A percentile compares a stretch with the other conserved stretches of the same genome.
Evolutionary conservation across 108 stramenopile genomes (phyloP).

Genomic region (Discostella stelligeroides): DNA sequence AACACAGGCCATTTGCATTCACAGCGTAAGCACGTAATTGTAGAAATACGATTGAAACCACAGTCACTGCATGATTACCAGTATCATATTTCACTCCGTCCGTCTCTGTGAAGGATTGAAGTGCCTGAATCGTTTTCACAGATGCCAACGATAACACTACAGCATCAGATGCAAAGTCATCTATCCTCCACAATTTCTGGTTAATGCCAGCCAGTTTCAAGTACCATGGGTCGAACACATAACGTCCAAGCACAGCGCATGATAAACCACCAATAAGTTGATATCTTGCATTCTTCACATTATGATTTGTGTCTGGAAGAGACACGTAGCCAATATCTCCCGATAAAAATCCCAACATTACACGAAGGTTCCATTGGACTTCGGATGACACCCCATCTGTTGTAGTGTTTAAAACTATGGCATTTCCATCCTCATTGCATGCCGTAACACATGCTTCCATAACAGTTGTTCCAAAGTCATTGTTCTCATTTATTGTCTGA

Average conservation of each 20-base stretch:
- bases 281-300: conserved; percentile 32
- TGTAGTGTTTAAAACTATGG: conserved; percentile 11
- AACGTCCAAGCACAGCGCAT: conserved; percentile 11
- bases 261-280: conserved; percentile 33
- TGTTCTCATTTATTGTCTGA: conserved; percentile 14
- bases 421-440: neutral
- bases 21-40: too few species aligned
- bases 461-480: neutral
- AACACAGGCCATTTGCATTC: neutral
- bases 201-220: too few species aligned
- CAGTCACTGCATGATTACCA: too few species aligned
- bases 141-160: conserved; percentile 10
- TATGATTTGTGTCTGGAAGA: conserved; percentile 26
- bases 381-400: conserved; percentile 25
- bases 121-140: neutral
- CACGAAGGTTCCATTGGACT: neutral
- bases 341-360: conserved; percentile 2
- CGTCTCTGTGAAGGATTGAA: neutral
- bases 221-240: conserved; percentile 6
- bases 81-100: neutral
- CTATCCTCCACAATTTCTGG: too few species aligned
- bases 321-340: conserved; percentile 15
- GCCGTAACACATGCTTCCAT: conserved; percentile 1
- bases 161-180: conserved; percentile 29
- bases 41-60: too few species aligned